A percentile compares a stretch with the other conserved stretches of the same genome.
phyloP scores from a whole-genome alignment of 306 rosid genomes.

The Aeschynomene evenia region DNA sequence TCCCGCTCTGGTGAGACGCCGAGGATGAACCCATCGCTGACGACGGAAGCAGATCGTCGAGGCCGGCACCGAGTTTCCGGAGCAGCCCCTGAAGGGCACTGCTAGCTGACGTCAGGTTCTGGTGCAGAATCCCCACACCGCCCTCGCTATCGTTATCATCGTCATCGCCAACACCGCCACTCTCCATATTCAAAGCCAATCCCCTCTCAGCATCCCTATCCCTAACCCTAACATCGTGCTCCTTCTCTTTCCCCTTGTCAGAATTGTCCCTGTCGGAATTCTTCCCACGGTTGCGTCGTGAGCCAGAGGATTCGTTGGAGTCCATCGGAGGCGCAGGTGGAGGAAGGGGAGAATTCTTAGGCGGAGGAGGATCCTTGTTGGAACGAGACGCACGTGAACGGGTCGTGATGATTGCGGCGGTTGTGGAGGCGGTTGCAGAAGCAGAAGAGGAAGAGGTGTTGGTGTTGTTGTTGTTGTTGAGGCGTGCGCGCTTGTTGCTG shows the following conservation, averaged over 20 bases:
- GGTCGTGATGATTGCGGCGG: constrained; percentile 43
- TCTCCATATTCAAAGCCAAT: constrained; percentile 63
- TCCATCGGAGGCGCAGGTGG: constrained; percentile 60
- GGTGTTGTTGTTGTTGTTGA: neutral
- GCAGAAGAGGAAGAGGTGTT: constrained; percentile 24
- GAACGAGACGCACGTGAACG: constrained; percentile 67
- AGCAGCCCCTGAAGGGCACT: constrained; percentile 98
- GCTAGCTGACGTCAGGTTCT: constrained; percentile 85
- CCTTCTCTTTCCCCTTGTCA: constrained; percentile 90
- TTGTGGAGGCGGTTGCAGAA: constrained; percentile 12
- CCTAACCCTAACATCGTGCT: constrained; percentile 67
- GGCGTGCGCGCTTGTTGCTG: constrained; percentile 77
- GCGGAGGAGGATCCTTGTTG: constrained; percentile 39
- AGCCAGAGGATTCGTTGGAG: constrained; percentile 83
- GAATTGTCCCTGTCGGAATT: constrained; percentile 62
- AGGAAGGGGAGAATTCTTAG: constrained; percentile 19
- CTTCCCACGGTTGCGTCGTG: constrained; percentile 70
- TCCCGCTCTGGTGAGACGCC: constrained; percentile 85
- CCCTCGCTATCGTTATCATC: constrained; percentile 91
- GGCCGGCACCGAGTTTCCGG: constrained; percentile 91
- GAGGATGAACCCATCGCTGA: constrained; percentile 79
- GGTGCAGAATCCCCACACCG: constrained; percentile 72
- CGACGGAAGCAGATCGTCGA: constrained; percentile 86
- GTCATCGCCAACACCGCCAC: constrained; percentile 57
- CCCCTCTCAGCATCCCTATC: constrained; percentile 66